Conservation (phyloP, 2,329 filamentous ascomycete genomes). For the Fusarium equiseti region DNA sequence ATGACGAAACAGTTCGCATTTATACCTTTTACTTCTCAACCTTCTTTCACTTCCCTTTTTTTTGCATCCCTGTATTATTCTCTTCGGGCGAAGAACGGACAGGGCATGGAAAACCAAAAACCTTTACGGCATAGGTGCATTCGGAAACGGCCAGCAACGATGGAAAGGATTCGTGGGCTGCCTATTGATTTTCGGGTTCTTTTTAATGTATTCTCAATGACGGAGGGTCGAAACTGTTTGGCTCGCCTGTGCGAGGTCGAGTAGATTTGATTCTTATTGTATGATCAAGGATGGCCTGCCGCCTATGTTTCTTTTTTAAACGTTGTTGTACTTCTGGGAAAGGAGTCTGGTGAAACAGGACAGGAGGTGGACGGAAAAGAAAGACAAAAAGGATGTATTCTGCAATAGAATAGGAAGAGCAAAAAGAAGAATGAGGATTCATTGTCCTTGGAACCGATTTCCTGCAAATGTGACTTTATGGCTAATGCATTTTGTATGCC, state of each 20-base stretch:
- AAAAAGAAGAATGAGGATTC: conserved; percentile 35
- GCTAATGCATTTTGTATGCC: not conserved
- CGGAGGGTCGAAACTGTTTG: conserved; percentile 12
- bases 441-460: conserved; percentile 16
- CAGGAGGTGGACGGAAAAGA: conserved; percentile 29
- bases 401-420: conserved; percentile 37
- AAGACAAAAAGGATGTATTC: conserved; percentile 38
- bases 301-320: conserved; percentile 16
- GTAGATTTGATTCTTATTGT: conserved; percentile 34
- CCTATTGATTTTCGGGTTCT: conserved; percentile 22
- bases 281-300: conserved; percentile 27
- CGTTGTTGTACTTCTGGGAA: conserved; percentile 28
- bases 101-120: conserved; percentile 29
- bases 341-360: conserved; percentile 28
- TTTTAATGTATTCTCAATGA: conserved; percentile 34
- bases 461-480: not conserved
- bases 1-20: conserved; percentile 6
- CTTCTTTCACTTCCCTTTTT: conserved; percentile 14
- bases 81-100: conserved; percentile 25
- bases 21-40: conserved; percentile 4
- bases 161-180: conserved; percentile 7
- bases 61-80: conserved; percentile 18
- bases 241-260: conserved; percentile 11
- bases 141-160: conserved; percentile 30
- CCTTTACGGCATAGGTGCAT: conserved; percentile 24